Percentiles rank a stretch among this genome's conserved stretches.
Evolutionary conservation across 441 rosid species (phyloP).

Genomic region (Adansonia madagascariensis): DNA sequence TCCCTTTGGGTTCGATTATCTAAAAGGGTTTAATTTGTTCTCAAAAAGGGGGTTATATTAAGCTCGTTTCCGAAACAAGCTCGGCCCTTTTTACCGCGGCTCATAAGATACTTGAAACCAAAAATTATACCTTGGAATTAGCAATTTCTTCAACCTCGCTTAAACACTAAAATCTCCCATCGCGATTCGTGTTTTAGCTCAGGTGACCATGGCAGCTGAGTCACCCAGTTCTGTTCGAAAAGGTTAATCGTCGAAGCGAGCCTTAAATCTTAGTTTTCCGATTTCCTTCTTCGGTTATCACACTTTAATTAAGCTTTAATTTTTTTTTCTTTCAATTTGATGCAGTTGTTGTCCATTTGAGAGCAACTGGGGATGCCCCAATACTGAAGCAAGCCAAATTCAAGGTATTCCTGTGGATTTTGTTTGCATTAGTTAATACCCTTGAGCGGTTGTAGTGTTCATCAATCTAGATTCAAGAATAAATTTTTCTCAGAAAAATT

Average conservation of each 20-base stretch:
- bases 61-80: no score
- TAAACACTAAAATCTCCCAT: background rate
- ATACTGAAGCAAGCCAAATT: conserved; percentile 87
- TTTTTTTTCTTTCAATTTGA: conserved; percentile 5
- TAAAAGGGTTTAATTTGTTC: no score
- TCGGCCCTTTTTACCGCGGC: no score
- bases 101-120: background rate
- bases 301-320: no score
- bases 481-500: background rate
- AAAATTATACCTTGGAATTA: background rate
- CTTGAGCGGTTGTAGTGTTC: background rate
- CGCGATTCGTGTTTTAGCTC: background rate
- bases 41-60: no score
- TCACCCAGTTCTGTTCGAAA: conserved; percentile 54
- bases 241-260: background rate
- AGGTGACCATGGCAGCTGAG: conserved; percentile 46
- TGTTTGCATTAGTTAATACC: background rate
- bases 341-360: conserved; percentile 77
- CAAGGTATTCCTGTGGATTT: conserved; percentile 51
- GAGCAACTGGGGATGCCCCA: conserved; percentile 93
- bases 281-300: background rate
- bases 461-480: background rate
- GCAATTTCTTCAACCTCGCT: background rate
- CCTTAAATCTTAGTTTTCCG: background rate
- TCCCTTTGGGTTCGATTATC: no score